Percentiles rank a stretch among this genome's conserved stretches.
Evolutionary conservation across 148 eudicot species (phyloP).

Genomic region (Euryodendron excelsum): DNA sequence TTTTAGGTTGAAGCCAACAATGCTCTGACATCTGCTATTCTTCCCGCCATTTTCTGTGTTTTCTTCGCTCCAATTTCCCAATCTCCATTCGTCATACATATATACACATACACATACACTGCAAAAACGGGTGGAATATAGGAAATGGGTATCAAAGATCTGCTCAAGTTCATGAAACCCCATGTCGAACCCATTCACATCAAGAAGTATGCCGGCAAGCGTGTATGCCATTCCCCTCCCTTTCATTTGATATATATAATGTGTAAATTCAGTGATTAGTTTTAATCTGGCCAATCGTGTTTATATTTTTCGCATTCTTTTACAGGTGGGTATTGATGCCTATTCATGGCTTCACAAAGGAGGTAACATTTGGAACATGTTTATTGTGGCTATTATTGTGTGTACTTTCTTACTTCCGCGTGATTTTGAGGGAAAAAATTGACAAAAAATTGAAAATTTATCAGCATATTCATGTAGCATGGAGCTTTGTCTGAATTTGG

Average conservation of each 20-base stretch:
- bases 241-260: neutral
- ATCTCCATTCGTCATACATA: too few relatives aligned
- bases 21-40: too few relatives aligned
- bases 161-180: conserved; percentile 76
- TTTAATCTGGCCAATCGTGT: neutral
- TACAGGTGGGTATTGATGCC: conserved; percentile 86
- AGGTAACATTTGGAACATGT: conserved; percentile 36
- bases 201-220: conserved; percentile 67
- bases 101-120: too few relatives aligned
- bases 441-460: too few relatives aligned
- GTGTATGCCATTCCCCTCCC: conserved; percentile 34
- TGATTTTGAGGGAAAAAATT: neutral
- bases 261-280: neutral
- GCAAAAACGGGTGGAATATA: too few relatives aligned
- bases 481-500: conserved; percentile 63
- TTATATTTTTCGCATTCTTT: neutral
- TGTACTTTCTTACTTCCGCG: neutral
- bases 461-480: conserved; percentile 89
- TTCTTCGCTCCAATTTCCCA: too few relatives aligned
- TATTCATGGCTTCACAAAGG: conserved; percentile 96
- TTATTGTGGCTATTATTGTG: neutral
- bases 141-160: conserved; percentile 83
- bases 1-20: too few relatives aligned
- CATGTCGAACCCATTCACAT: conserved; percentile 71
- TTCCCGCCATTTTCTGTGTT: too few relatives aligned